Evolutionary conservation across 106 monocot genomes (phyloP), one percentile per base, ranked within the genome.

Genomic region (Platanthera guangdongensis): DNA sequence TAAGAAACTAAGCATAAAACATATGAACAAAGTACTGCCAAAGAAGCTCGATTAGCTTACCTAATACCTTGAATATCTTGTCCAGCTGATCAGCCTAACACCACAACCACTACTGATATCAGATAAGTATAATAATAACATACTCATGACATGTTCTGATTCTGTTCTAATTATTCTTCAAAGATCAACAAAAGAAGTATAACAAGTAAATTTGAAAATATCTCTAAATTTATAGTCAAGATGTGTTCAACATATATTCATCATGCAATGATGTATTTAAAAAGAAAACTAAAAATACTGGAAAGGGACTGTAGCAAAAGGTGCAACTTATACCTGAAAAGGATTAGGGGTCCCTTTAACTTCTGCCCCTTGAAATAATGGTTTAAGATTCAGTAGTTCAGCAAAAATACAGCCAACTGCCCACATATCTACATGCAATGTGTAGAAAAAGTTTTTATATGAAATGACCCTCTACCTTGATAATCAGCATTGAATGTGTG

Each of bases 401-500:
- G 97, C 92, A 86, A 99, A 99, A 79, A 99, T 99, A 69, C 97
- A 99, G 57, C 97, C 97, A 78, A 99, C 91, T 32, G 97, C 97
- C 97, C 97, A 99, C 88, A 92, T 99, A 85, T 99, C 97, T 99
- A 79, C 2, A 77, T 79, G 49, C 53, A 74, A 49, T 51, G 81
- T 80, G 82, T 75, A 77, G 75, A 76, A 73, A 30, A 14, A 39
- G 12, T 48, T 30, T 48, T 14, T 5, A 12, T n/a, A 68, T n/a
- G 53, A 54, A 30, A 71, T 47, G 5, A 60, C 62, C 48, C 25
- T 48, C 57, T 50, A 57, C 57, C 10, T 10, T 15, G 49, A 71
- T 59, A 12, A 57, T 19, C 13, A 76, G 25, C 57, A 57, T 15
- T 9, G 11, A 19, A 51, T 32, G 50, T 45, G 18, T 13, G n/a